Evolutionary conservation across 805 yeast species (phyloP).

Genomic region (Jamesozyma spencerorum): DNA sequence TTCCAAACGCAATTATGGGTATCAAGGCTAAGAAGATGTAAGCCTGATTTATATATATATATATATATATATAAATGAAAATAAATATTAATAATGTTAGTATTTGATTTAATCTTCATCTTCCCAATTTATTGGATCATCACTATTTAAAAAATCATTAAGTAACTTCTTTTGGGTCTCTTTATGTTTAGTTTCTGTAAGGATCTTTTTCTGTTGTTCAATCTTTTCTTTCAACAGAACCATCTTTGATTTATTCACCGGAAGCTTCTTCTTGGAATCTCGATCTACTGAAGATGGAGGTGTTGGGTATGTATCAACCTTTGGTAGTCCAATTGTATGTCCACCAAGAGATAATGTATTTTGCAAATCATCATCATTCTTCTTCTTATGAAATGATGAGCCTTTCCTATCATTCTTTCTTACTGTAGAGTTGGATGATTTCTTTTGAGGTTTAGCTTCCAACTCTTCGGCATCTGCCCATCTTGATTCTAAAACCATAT

Average conservation of each 20-base stretch:
- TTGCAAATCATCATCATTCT: no score
- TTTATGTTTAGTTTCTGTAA: conserved; percentile 17
- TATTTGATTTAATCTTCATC: conserved; percentile 14
- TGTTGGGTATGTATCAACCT: no score
- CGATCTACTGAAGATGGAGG: neutral
- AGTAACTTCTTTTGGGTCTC: conserved; percentile 22
- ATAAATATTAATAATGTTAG: neutral
- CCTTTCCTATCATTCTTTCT: no score
- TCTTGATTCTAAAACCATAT: conserved; percentile 23
- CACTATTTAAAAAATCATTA: conserved; percentile 23
- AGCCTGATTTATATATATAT: neutral
- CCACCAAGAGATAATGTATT: neutral
- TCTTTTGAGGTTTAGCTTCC: conserved; percentile 3
- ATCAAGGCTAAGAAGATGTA: conserved; percentile 39
- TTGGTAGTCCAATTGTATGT: no score
- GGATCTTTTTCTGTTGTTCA: conserved; percentile 24
- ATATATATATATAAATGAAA: neutral
- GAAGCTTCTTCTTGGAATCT: neutral
- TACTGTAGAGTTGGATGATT: neutral
- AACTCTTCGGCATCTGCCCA: conserved; percentile 23
- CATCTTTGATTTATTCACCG: conserved; percentile 6
- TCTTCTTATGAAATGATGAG: neutral
- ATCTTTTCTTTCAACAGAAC: conserved; percentile 23
- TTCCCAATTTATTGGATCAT: conserved; percentile 21
- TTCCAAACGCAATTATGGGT: conserved; percentile 66